Evolutionary conservation across 805 yeast species (phyloP), one percentile per base, ranked within the genome.

Genomic region (Saccharomyces mikatae): DNA sequence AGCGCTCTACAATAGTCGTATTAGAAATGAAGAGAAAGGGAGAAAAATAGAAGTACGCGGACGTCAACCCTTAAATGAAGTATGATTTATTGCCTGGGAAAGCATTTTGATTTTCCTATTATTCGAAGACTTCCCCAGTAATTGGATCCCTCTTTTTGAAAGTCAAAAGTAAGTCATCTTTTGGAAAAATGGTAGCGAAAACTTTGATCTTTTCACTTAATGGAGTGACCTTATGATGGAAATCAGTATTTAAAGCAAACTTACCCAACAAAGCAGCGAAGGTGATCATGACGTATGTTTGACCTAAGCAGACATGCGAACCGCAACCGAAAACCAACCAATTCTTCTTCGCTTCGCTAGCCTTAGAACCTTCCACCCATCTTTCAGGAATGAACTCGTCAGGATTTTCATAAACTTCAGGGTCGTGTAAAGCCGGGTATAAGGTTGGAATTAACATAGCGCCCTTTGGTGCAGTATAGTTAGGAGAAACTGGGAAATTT

Each of bases 271-370:
- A 77, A 32, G 87, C 89, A 14, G 95, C 84, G 71, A 94, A 87
- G 57, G 92, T 80, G 81, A 89, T 84, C 81, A 88, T 79, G 57
- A 94, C 99, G 67, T 94, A 94, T 57, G 83, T 87, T 76, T 90
- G 95, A 62, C 99, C 99, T 58, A 94, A 76, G 75, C 99, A 94
- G 54, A 87, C 90, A 70, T 94, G 99, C 11, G 97, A 92, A 54
- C 99, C 99, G 48, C 96, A 84, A 59, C 99, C 99, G 64, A 94
- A 94, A 10, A 92, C 97, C 60, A 94, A 80, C 96, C 97, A 94
- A 76, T 91, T 91, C 71, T 87, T 86, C 70, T 84, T 85, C 46
- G 86, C 86, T 74, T 81, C 81, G 65, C 78, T 80, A 21, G 92
- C 95, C 50, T 81, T 74, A 6, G 94, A 79, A 52, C 90, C 91